Conservation (phyloP, 1,139 yeast genomes). For the Nematodospora anomalae region DNA sequence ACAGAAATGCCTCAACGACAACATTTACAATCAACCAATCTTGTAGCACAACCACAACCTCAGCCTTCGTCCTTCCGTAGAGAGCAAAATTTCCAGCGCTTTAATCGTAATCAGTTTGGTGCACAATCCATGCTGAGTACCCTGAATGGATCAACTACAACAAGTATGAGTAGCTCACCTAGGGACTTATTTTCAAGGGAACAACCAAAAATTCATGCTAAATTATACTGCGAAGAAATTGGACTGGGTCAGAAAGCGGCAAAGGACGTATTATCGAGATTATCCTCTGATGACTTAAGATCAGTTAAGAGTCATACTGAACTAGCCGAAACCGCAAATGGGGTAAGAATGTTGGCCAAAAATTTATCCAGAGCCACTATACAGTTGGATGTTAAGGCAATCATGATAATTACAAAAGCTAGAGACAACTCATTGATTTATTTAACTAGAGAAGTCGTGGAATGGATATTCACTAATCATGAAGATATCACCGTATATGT, state of each 20-base stretch:
- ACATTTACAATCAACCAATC: constrained; percentile 1
- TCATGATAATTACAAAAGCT: constrained; percentile 83
- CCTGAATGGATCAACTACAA: constrained; percentile 6
- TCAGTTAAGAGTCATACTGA: constrained; percentile 68
- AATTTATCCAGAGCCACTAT: constrained; percentile 74
- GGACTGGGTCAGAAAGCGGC: constrained; percentile 20
- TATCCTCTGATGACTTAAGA: constrained; percentile 40
- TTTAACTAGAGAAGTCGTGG: constrained; percentile 74
- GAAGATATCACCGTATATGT: constrained; percentile 64
- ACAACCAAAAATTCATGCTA: constrained; percentile 37
- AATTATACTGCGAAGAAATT: constrained; percentile 30
- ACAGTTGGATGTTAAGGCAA: constrained; percentile 63
- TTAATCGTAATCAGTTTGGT: constrained; percentile 9
- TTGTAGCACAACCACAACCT: constrained; percentile 10
- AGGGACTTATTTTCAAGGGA: constrained; percentile 18
- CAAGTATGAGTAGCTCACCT: constrained; percentile 14
- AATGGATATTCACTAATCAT: constrained; percentile 60
- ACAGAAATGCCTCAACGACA: constrained; percentile 7
- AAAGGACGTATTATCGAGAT: constrained; percentile 32
- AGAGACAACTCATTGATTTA: constrained; percentile 75
- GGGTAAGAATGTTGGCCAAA: constrained; percentile 76
- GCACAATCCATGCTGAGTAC: constrained; percentile 2
- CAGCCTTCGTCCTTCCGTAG: constrained; percentile 11
- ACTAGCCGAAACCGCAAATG: constrained; percentile 82
- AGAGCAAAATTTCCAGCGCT: constrained; percentile 8